phyloP scores from a whole-genome alignment of 208 protist genomes.

The Leishmania major region DNA sequence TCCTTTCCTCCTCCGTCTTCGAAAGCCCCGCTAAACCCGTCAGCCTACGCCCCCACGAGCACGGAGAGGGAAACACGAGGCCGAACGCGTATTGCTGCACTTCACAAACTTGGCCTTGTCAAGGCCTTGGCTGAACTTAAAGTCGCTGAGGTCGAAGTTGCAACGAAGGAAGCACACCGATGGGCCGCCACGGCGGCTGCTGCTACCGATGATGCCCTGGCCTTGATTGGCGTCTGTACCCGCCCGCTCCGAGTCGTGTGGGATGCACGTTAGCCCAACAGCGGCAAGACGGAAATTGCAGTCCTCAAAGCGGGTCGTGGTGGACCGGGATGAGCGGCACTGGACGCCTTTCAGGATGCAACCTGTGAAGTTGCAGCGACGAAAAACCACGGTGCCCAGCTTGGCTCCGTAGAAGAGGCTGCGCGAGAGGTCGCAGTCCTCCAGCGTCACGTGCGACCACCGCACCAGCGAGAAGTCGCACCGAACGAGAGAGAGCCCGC shows the following conservation, averaged over 20 bases:
- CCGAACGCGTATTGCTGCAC: slow-evolving; percentile 61
- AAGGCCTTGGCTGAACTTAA: slow-evolving; percentile 49
- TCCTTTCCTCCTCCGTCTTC: not conserved
- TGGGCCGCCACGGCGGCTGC: not conserved
- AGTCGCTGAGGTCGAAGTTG: slow-evolving; percentile 74
- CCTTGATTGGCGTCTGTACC: not conserved
- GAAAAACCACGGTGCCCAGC: slow-evolving; percentile 48
- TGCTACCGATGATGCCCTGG: not conserved
- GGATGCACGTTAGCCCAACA: slow-evolving; percentile 33
- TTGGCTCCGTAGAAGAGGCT: slow-evolving; percentile 54
- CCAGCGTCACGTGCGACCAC: slow-evolving; percentile 40
- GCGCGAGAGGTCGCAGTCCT: slow-evolving; percentile 59
- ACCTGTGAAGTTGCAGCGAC: slow-evolving; percentile 61
- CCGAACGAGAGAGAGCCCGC: slow-evolving; percentile 40
- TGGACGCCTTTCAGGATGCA: slow-evolving; percentile 47
- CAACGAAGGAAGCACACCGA: slow-evolving; percentile 51
- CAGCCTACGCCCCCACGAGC: slow-evolving; percentile 8
- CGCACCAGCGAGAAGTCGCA: slow-evolving; percentile 61
- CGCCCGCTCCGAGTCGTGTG: not conserved
- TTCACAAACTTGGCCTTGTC: slow-evolving; percentile 33
- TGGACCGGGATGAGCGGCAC: slow-evolving; percentile 3
- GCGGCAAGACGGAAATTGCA: slow-evolving; percentile 62
- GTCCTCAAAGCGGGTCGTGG: slow-evolving; percentile 43
- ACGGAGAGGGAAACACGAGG: slow-evolving; percentile 50
- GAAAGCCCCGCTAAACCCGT: not conserved